Conservation (phyloP, 169 alveolate species). For the Plasmodium adleri region DNA sequence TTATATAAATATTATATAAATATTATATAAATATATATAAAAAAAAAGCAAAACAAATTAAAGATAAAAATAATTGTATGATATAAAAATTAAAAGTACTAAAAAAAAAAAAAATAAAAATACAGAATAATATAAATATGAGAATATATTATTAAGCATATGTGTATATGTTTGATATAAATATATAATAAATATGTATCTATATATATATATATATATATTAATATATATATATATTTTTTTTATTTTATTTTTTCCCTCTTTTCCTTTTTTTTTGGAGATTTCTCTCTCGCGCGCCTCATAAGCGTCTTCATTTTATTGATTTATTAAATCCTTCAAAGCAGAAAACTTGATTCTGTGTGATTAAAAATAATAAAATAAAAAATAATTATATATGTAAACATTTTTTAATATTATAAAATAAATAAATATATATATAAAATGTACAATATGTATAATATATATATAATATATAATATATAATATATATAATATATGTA, state of each 20-base stretch:
- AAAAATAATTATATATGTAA: background rate
- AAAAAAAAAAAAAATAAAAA: too few relatives aligned
- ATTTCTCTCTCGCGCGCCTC: background rate
- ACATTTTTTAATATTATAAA: background rate
- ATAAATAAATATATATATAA: background rate
- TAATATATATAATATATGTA: background rate
- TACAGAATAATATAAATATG: too few relatives aligned
- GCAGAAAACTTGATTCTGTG: slow-evolving; percentile 69
- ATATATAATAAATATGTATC: too few relatives aligned
- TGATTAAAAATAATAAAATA: slow-evolving; percentile 6
- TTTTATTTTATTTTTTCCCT: background rate
- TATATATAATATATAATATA: background rate
- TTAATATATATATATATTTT: too few relatives aligned
- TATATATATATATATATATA: too few relatives aligned
- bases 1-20: too few relatives aligned
- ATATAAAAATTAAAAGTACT: too few relatives aligned
- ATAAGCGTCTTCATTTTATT: background rate
- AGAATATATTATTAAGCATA: too few relatives aligned
- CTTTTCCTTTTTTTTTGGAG: background rate
- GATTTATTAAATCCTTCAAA: slow-evolving; percentile 45
- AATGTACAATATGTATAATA: background rate
- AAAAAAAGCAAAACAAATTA: too few relatives aligned
- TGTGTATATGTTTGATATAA: too few relatives aligned
- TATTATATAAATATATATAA: too few relatives aligned
- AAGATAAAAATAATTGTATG: too few relatives aligned